Evolutionary conservation across 2,329 filamentous ascomycete species (phyloP), one percentile per base, ranked within the genome.

Genomic region (Fusarium albidum): DNA sequence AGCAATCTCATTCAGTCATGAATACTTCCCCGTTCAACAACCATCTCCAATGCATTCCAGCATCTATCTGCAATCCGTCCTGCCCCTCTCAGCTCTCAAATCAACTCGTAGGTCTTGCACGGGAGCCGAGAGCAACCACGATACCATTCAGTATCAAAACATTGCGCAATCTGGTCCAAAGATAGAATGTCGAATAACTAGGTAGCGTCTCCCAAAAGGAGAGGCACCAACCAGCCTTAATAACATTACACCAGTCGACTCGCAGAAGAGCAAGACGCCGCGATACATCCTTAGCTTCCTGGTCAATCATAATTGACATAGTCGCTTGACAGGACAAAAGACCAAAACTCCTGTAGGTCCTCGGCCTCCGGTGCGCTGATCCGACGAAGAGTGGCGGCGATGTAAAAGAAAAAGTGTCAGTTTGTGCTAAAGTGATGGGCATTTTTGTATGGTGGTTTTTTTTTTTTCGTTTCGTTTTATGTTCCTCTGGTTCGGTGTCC

Each of bases 1-100:
- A 60, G 56, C 51, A 61, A 54, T 67, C 40, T 68, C 65, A 68
- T 68, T 68, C 63, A 68, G 41, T 68, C 65, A 57, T 68, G 61
- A 68, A 55, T 59, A 57, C 49, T 49, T 33, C 43, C 21, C 50
- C 49, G 37, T 47, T 55, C 46, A 56, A 40, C 35, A 57, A 64
- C 52, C 49, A 50, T 49, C 37, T 45, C 46, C 49, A 35, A 51
- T 43, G 57, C 63, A 64, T 47, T 59, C 55, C 56, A 31, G 49
- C 49, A 55, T 63, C 57, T 60, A 66, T 52, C 57, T 54, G 45
- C 58, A 45, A 61, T 25, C 49, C 34, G 29, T 50, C 49, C 40
- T 39, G 41, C 53, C 61, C 44, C 49, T 44, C 43, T 15, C 17
- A 25, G 15, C 31, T 32, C 44, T 25, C 28, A 33, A 26, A 21